phyloP scores from a whole-genome alignment of 768 basidiomycete species.

The Boletus rufocinnamomeus region DNA sequence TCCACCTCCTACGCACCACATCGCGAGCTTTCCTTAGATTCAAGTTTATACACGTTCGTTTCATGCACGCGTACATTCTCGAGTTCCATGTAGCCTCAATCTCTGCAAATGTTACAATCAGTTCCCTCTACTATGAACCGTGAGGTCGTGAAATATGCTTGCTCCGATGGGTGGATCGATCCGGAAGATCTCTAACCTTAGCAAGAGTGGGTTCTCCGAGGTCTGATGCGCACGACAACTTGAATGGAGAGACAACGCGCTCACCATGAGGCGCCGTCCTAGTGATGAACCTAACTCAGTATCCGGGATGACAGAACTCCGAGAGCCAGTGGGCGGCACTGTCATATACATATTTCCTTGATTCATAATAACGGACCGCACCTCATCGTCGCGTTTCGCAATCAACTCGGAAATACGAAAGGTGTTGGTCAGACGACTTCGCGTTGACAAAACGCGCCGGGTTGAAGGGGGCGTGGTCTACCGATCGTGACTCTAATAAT shows the following conservation, averaged over 20 bases:
- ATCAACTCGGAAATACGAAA: constrained; percentile 13
- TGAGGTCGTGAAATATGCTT: constrained; percentile 14
- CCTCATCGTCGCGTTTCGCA: background rate
- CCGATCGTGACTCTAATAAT: background rate
- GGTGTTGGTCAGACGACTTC: background rate
- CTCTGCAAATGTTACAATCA: constrained; percentile 21
- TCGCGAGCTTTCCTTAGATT: constrained; percentile 15
- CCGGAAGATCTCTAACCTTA: constrained; percentile 20
- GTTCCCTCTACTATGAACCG: constrained; percentile 5
- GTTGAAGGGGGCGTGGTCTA: background rate
- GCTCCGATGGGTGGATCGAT: constrained; percentile 18
- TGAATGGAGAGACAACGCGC: constrained; percentile 26
- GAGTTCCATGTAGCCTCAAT: constrained; percentile 16
- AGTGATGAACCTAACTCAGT: constrained; percentile 26
- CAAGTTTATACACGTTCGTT: constrained; percentile 15
- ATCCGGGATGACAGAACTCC: background rate
- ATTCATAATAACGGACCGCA: constrained; percentile 3
- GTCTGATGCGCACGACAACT: constrained; percentile 20
- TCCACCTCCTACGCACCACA: constrained; percentile 11
- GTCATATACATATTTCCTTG: background rate
- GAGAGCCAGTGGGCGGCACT: background rate
- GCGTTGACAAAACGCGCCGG: background rate
- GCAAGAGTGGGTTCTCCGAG: constrained; percentile 30
- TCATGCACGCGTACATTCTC: constrained; percentile 15
- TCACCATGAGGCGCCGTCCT: constrained; percentile 25